Evolutionary conservation across 2,329 filamentous ascomycete genomes (phyloP).

Genomic region (Intubia oerlemansii): DNA sequence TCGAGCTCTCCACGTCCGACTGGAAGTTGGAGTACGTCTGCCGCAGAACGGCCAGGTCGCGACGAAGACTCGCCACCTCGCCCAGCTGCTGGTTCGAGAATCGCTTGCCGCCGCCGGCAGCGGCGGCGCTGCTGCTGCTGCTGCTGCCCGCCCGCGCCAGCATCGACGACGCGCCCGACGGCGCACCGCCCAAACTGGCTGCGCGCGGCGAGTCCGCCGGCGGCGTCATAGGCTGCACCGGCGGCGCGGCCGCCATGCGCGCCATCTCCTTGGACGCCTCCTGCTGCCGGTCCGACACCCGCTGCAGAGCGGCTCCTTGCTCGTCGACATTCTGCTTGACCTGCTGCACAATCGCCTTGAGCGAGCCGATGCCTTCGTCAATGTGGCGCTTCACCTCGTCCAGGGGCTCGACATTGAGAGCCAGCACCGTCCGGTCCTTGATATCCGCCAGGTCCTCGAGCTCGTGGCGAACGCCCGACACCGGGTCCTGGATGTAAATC

Average conservation of each 20-base stretch:
- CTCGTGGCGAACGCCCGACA: constrained; percentile 92
- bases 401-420: constrained; percentile 75
- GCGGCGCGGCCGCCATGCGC: constrained; percentile 19
- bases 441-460: constrained; percentile 83
- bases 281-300: constrained; percentile 76
- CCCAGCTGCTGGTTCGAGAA: constrained; percentile 36
- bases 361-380: constrained; percentile 66
- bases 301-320: constrained; percentile 61
- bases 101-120: constrained; percentile 3
- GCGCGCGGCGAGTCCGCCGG: constrained; percentile 26
- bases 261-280: constrained; percentile 79
- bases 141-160: background rate
- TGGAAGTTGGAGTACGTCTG: constrained; percentile 89
- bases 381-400: constrained; percentile 95
- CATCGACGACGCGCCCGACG: background rate
- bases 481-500: constrained; percentile 91
- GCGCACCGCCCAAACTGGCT: constrained; percentile 9
- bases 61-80: constrained; percentile 63
- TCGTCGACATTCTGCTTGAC: constrained; percentile 69
- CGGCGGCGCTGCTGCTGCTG: too few species aligned
- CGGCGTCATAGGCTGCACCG: constrained; percentile 16
- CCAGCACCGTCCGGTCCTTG: constrained; percentile 87
- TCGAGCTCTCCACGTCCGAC: constrained; percentile 69
- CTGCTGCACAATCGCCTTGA: constrained; percentile 68
- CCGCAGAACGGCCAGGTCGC: constrained; percentile 75